phyloP scores from a whole-genome alignment of 768 basidiomycete species.

The Hygrophorus russula region DNA sequence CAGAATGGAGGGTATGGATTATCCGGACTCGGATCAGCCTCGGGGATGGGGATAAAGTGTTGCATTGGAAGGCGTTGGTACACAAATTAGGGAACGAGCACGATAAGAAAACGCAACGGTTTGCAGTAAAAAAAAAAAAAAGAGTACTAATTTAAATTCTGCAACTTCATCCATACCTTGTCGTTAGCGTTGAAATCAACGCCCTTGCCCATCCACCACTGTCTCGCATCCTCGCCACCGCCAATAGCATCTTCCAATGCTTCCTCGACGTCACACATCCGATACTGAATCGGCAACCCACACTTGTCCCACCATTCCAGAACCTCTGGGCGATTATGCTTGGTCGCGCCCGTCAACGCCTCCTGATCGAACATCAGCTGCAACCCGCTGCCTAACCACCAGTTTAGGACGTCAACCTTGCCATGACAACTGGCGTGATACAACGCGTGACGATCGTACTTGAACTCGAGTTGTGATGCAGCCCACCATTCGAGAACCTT shows the following conservation, averaged over 20 bases:
- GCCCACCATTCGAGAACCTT: conserved; percentile 82
- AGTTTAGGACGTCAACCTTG: conserved; percentile 67
- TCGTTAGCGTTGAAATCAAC: conserved; percentile 78
- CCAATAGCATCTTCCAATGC: conserved; percentile 81
- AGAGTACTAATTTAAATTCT: conserved; percentile 47
- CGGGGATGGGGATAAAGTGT: too few relatives aligned
- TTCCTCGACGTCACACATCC: conserved; percentile 89
- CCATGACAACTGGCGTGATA: conserved; percentile 74
- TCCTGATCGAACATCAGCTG: conserved; percentile 76
- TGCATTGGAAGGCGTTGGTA: too few relatives aligned
- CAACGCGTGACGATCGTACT: conserved; percentile 68
- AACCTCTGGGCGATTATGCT: conserved; percentile 71
- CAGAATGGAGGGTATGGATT: too few relatives aligned
- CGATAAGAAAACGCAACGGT: background rate
- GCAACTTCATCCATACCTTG: conserved; percentile 82
- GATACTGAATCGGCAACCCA: conserved; percentile 70
- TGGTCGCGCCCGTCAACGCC: conserved; percentile 67
- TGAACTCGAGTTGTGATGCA: conserved; percentile 61
- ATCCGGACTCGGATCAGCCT: too few relatives aligned
- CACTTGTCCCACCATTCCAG: conserved; percentile 84
- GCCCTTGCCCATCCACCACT: conserved; percentile 76
- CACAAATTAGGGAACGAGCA: too few relatives aligned
- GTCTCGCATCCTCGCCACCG: conserved; percentile 61
- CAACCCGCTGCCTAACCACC: conserved; percentile 75
- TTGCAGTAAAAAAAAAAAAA: background rate